A percentile compares a stretch with the other conserved stretches of the same genome.
Evolutionary conservation across 805 yeast genomes (phyloP).

Genomic region (Yamadazyma sp.): DNA sequence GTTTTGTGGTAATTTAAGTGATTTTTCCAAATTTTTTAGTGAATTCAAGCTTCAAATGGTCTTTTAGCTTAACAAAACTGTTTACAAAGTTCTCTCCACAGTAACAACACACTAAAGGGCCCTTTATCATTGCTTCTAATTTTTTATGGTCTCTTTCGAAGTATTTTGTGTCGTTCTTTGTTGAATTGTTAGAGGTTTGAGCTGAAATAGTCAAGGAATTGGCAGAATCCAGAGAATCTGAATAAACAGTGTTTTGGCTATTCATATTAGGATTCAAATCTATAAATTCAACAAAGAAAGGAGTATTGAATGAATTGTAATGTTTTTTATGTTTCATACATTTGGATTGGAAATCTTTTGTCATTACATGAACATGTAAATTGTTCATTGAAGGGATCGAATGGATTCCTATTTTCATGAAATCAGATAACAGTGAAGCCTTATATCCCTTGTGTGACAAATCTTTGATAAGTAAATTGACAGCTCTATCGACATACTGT

Average conservation of each 20-base stretch:
- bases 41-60: conserved; percentile 26
- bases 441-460: conserved; percentile 13
- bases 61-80: conserved; percentile 23
- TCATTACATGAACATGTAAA: conserved; percentile 70
- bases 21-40: conserved; percentile 11
- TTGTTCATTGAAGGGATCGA: conserved; percentile 67
- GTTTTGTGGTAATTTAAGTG: background rate
- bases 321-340: conserved; percentile 60
- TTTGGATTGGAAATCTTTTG: conserved; percentile 56
- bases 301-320: conserved; percentile 66
- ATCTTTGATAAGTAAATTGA: conserved; percentile 25
- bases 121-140: conserved; percentile 15
- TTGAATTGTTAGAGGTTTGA: background rate
- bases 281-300: conserved; percentile 58
- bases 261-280: conserved; percentile 24
- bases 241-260: background rate
- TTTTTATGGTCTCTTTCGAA: conserved; percentile 4
- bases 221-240: background rate
- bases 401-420: conserved; percentile 62
- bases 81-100: conserved; percentile 25
- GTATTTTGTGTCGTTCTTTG: background rate
- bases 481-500: conserved; percentile 37
- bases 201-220: too few relatives aligned
- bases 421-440: conserved; percentile 7
- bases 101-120: conserved; percentile 24